Evolutionary conservation across 805 yeast species (phyloP).

Genomic region (Cyberlindnera americana): DNA sequence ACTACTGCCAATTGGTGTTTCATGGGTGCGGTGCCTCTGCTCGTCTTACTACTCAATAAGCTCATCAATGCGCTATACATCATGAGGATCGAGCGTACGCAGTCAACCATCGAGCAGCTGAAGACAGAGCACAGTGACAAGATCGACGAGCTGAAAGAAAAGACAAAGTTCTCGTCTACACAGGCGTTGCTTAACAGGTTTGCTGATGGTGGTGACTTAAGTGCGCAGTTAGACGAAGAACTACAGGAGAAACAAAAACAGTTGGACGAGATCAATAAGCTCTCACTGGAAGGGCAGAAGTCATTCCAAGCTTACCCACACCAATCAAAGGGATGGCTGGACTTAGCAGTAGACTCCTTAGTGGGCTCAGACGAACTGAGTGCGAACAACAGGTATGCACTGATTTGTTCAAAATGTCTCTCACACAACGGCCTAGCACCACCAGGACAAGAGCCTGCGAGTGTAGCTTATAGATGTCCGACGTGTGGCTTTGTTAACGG

Average conservation of each 20-base stretch:
- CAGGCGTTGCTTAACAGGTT: constrained; percentile 69
- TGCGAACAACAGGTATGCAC: constrained; percentile 60
- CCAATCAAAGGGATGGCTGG: constrained; percentile 24
- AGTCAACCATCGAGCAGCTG: constrained; percentile 30
- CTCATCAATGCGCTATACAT: constrained; percentile 3
- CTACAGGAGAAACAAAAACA: constrained; percentile 36
- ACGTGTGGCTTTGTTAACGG: constrained; percentile 49
- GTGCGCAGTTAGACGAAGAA: constrained; percentile 42
- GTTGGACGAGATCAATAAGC: constrained; percentile 33
- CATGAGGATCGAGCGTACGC: constrained; percentile 9
- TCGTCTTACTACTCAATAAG: constrained; percentile 1
- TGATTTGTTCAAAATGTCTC: constrained; percentile 64
- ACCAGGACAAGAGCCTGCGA: constrained; percentile 51
- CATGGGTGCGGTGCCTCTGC: constrained; percentile 5
- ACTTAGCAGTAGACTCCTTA: constrained; percentile 38
- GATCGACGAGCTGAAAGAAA: constrained; percentile 63
- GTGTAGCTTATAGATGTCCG: constrained; percentile 61
- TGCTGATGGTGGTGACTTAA: constrained; percentile 47
- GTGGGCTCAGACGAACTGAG: constrained; percentile 64
- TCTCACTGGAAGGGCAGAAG: constrained; percentile 27
- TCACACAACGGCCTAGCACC: constrained; percentile 82
- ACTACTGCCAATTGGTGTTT: neutral
- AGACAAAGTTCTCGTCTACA: constrained; percentile 74
- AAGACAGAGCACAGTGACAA: constrained; percentile 46
- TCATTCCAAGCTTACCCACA: constrained; percentile 7